Base-by-base conservation (phyloP, 805 yeast species). In the Jamesozyma spencerorum region DNA sequence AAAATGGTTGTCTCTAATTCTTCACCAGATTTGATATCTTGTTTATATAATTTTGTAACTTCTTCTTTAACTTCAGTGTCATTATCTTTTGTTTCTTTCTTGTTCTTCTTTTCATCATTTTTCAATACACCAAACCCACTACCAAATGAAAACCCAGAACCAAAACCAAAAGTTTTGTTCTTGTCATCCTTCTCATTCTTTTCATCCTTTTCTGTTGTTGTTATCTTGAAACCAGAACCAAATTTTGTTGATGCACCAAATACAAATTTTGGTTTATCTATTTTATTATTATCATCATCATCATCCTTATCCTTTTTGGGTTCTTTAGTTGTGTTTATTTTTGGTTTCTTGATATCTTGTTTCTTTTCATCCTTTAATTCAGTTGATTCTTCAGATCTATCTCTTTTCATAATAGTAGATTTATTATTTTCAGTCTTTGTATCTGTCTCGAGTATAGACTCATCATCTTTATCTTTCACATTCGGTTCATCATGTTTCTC, bases 11-110 rank as follows among this genome's bases (percentile, higher is more conserved):
- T 68, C 57, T 92, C 98, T 41, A 76, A 70, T 60, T 92, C 98
- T 60, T 92, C 98, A 1, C 97, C 98, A 0, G 97, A 86, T 43
- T 77, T 71, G 10, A 79, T 65, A 3, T 72, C 73, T 47, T 75
- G 76, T 51, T 72, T 77, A 37, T 71, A 71, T 34, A 81, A 63
- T 42, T 79, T 83, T 6, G 84, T 50, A n/a, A 54, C 39, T n/a
- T 51, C 53, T 13, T 51, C 49, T 14, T 53, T 33, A 42, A 40
- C 17, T 6, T 53, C 28, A 6, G 46, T 39, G 4, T 46, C 31
- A 17, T 47, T 24, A 14, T 46, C 50, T 12, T 36, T 43, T 3
- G 44, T 45, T n/a, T 43, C 42, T 19, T 46, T 44, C 30, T 37
- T 38, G 11, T 46, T 44, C 13, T 36, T 26, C 7, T 31, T 39